Evolutionary conservation across 441 rosid species (phyloP).

Genomic region (Euphorbia schlechtendalii): DNA sequence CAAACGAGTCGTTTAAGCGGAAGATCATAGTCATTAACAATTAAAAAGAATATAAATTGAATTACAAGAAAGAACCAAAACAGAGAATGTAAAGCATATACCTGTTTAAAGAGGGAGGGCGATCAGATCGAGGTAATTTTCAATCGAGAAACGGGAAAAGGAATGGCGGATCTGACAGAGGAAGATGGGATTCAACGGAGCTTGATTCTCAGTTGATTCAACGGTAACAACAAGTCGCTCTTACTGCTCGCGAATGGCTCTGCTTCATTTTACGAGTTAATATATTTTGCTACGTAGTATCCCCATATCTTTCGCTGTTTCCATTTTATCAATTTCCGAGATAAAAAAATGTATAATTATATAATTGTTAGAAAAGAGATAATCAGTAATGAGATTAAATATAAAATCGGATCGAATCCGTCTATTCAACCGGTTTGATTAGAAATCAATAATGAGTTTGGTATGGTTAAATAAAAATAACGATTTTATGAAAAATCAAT

Average conservation of each 20-base stretch:
- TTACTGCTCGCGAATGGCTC: neutral
- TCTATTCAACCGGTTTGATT: too few species aligned
- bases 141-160: neutral
- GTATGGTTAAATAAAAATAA: too few species aligned
- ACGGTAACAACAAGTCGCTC: conserved; percentile 13
- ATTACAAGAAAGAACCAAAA: neutral
- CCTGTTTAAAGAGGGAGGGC: neutral
- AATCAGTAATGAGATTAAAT: too few species aligned
- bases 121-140: conserved; percentile 1
- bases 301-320: too few species aligned
- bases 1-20: conserved; percentile 6
- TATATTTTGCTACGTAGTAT: neutral
- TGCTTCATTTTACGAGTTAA: neutral
- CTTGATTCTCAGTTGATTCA: conserved; percentile 17
- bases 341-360: too few species aligned
- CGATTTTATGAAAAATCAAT: too few species aligned
- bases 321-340: too few species aligned
- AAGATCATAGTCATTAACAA: neutral
- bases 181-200: conserved; percentile 18
- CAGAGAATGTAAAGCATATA: too few species aligned
- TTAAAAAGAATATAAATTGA: neutral
- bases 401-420: too few species aligned
- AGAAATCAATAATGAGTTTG: too few species aligned
- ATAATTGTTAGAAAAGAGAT: too few species aligned
- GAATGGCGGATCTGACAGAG: conserved; percentile 4